phyloP scores from a whole-genome alignment of 2,329 filamentous ascomycete species.

The Diplodia seriata region DNA sequence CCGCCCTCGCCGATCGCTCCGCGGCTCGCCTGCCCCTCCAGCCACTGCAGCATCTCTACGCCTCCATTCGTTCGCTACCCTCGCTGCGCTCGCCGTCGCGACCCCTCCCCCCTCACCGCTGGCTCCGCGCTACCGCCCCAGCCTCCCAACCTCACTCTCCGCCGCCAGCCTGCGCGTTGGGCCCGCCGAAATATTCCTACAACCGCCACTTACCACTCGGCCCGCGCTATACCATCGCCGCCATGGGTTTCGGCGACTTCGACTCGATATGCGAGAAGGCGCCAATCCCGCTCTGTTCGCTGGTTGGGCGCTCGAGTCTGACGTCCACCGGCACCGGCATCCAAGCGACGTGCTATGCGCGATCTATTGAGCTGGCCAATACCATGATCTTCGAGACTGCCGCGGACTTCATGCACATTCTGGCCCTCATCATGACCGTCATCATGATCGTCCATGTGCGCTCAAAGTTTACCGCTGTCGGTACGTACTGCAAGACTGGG shows the following conservation, averaged over 20 bases:
- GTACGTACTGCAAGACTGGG: conserved; percentile 58
- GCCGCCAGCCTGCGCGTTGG: conserved; percentile 15
- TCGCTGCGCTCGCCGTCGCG: neutral
- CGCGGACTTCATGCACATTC: conserved; percentile 89
- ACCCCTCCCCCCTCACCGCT: neutral
- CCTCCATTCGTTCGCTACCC: conserved; percentile 16
- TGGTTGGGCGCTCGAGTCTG: conserved; percentile 78
- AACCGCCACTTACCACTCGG: neutral
- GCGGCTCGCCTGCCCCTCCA: neutral
- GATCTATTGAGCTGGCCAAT: conserved; percentile 95
- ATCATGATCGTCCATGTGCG: conserved; percentile 98
- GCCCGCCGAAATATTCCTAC: too few species aligned
- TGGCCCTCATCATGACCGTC: conserved; percentile 88
- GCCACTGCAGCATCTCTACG: conserved; percentile 15
- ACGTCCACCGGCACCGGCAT: conserved; percentile 75
- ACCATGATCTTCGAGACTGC: conserved; percentile 98
- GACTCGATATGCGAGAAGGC: conserved; percentile 83
- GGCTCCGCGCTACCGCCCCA: conserved; percentile 18
- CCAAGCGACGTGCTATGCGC: conserved; percentile 88
- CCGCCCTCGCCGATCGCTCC: conserved; percentile 26
- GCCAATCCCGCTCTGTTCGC: conserved; percentile 83
- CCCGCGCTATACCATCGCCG: conserved; percentile 41
- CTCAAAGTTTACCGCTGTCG: conserved; percentile 97
- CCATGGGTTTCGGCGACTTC: conserved; percentile 93
- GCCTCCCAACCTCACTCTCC: neutral